These are phyloP conservation scores for Fusarium sororula DNA, from an alignment of 2,329 filamentous ascomycete genomes.

Conservation along the genomic window DNA sequence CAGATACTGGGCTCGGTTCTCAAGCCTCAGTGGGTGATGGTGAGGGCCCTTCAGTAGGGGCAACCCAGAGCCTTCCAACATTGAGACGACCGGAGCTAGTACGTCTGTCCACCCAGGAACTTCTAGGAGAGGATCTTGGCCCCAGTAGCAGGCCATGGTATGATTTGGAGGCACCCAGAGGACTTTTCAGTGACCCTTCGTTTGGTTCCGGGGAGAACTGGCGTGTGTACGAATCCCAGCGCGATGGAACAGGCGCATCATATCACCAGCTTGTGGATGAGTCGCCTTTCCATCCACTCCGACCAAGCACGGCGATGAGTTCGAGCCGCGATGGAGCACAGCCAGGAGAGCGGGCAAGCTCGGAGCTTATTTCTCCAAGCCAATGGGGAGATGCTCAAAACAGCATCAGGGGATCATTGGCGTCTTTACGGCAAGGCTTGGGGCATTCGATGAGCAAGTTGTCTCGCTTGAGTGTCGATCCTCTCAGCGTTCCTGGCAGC, in stretches of 20 bases:
- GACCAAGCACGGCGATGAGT: constrained; percentile 37
- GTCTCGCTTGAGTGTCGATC: constrained; percentile 25
- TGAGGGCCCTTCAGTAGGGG: constrained; percentile 24
- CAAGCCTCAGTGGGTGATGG: background rate
- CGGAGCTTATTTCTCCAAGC: constrained; percentile 37
- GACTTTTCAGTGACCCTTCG: constrained; percentile 43
- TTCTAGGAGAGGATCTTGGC: constrained; percentile 22
- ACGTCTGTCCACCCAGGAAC: constrained; percentile 34
- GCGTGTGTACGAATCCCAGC: constrained; percentile 43
- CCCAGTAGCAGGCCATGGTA: constrained; percentile 38
- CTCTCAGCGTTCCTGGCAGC: constrained; percentile 18
- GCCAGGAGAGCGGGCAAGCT: constrained; percentile 34
- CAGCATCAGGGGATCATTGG: constrained; percentile 31
- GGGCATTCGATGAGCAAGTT: constrained; percentile 14
- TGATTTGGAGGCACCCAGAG: constrained; percentile 37
- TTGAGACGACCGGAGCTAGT: constrained; percentile 39
- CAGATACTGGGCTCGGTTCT: background rate
- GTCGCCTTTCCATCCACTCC: constrained; percentile 52
- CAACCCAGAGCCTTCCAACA: constrained; percentile 36
- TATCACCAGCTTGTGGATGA: constrained; percentile 49
- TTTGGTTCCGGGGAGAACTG: constrained; percentile 52
- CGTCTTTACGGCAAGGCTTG: constrained; percentile 28
- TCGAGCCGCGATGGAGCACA: constrained; percentile 27
- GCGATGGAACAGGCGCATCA: constrained; percentile 42
- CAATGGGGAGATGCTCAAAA: constrained; percentile 40